Conservation (phyloP, 805 yeast species). For the Schwanniomyces vanrijiae region DNA sequence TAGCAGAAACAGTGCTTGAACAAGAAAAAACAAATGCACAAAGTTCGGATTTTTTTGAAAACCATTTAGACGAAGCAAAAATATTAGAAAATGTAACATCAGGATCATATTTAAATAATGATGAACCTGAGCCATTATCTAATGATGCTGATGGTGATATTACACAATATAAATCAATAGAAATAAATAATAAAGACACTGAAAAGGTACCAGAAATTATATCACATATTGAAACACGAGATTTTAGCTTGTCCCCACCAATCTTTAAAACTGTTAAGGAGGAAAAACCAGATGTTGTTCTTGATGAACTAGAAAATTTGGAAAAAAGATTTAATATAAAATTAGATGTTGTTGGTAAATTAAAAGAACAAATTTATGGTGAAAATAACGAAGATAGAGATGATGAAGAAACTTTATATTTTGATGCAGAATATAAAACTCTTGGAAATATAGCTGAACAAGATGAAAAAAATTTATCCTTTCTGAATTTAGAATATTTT, state of each 20-base stretch:
- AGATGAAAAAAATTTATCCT: neutral
- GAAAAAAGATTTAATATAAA: conserved; percentile 24
- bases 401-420: conserved; percentile 10
- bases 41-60: neutral
- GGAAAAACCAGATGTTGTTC: conserved; percentile 23
- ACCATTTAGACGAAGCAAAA: conserved; percentile 6
- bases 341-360: conserved; percentile 17
- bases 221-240: neutral
- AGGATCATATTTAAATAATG: no score
- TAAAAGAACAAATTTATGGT: conserved; percentile 16
- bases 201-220: conserved; percentile 13
- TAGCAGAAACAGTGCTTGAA: neutral
- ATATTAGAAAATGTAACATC: conserved; percentile 3
- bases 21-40: neutral
- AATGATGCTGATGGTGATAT: conserved; percentile 7
- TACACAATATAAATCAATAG: conserved; percentile 16
- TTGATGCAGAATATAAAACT: conserved; percentile 8
- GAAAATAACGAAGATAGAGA: neutral
- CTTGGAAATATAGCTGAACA: neutral
- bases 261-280: conserved; percentile 24
- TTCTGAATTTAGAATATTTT: neutral
- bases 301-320: conserved; percentile 19
- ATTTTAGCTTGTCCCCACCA: conserved; percentile 10
- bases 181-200: conserved; percentile 58
- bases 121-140: neutral